Conservation (phyloP, 768 basidiomycete species). For the Wakefieldia striispora region DNA sequence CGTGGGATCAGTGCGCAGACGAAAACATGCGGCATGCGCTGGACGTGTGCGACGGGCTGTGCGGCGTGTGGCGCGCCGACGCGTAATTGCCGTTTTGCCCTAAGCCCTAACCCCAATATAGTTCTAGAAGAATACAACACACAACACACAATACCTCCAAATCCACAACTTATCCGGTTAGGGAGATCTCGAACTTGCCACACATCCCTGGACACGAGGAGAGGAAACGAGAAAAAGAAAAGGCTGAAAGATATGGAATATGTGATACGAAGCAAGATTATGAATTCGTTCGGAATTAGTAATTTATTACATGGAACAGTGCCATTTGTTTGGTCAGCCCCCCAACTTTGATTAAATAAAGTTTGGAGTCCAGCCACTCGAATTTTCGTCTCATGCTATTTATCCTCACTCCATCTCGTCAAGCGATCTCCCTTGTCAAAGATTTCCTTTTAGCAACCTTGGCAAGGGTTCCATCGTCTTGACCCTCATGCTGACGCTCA, state of each 20-base stretch:
- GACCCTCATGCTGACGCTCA: slow-evolving; percentile 73
- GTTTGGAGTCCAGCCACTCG: slow-evolving; percentile 28
- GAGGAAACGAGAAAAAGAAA: background rate
- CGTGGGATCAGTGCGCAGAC: background rate
- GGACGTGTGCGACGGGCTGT: slow-evolving; percentile 16
- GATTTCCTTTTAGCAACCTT: slow-evolving; percentile 38
- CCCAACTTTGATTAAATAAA: slow-evolving; percentile 31
- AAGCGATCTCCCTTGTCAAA: slow-evolving; percentile 45
- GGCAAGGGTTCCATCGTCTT: slow-evolving; percentile 39
- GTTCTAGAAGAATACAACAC: background rate
- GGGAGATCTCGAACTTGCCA: slow-evolving; percentile 14
- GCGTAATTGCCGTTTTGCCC: slow-evolving; percentile 11
- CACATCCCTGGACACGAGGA: background rate
- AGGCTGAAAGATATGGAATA: background rate
- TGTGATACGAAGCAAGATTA: slow-evolving; percentile 4
- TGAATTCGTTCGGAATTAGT: no score
- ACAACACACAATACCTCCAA: background rate
- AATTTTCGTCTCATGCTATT: slow-evolving; percentile 44
- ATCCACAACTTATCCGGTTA: background rate
- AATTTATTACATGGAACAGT: slow-evolving; percentile 8
- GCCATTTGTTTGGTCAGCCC: slow-evolving; percentile 31
- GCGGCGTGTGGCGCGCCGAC: background rate
- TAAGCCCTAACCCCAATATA: slow-evolving; percentile 32
- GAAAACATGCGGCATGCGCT: slow-evolving; percentile 23
- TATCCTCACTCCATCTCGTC: slow-evolving; percentile 45